phyloP scores from a whole-genome alignment of 1,139 yeast genomes.

The Blastobotrys elegans region DNA sequence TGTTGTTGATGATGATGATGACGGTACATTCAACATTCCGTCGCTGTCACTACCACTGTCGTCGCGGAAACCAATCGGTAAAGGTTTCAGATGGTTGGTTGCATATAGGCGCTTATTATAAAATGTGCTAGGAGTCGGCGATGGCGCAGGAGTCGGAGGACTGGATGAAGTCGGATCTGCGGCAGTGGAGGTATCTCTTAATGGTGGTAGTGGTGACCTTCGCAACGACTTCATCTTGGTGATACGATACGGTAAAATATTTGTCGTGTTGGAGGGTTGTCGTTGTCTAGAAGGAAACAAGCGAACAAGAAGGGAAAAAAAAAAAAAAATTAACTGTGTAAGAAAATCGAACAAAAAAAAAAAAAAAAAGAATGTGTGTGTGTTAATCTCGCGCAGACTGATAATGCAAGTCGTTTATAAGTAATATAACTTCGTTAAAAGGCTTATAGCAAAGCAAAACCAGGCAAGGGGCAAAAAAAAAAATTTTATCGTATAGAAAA shows the following conservation, averaged over 20 bases:
- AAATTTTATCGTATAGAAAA: no score
- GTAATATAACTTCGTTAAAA: no score
- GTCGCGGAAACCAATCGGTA: not conserved
- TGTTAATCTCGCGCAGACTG: not conserved
- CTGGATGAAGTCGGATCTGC: constrained; percentile 8
- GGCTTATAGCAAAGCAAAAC: no score
- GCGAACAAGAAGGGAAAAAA: not conserved
- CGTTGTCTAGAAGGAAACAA: not conserved
- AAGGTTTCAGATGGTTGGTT: not conserved
- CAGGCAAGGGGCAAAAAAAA: no score
- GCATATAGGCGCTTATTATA: not conserved
- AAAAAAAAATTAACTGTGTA: not conserved
- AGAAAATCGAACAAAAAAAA: not conserved
- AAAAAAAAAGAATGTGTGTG: not conserved
- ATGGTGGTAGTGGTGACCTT: not conserved
- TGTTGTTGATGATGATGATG: not conserved
- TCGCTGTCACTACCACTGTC: not conserved
- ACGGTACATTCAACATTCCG: not conserved
- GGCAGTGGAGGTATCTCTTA: not conserved
- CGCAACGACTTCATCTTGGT: not conserved
- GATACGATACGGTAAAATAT: no score
- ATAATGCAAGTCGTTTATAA: not conserved
- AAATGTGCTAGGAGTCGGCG: constrained; percentile 24
- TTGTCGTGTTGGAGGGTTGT: no score
- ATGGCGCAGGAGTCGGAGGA: constrained; percentile 31